Evolutionary conservation across 108 stramenopile species (phyloP).

Genomic region (Aurantiochytrium sp.): DNA sequence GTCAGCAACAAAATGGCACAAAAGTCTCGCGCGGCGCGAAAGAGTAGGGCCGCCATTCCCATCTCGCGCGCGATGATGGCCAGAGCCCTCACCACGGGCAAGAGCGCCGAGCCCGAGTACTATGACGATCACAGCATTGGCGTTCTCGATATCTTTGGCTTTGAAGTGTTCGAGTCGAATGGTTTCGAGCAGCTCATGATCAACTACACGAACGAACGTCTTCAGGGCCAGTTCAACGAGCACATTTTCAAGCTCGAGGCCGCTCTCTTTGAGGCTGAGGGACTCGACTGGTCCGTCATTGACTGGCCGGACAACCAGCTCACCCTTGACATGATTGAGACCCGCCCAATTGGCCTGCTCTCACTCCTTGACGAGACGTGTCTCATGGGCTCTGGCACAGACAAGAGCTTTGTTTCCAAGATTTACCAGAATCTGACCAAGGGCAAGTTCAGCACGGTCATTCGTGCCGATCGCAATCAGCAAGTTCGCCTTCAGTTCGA

Average conservation of each 20-base stretch:
- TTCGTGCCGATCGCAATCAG: slow-evolving; percentile 38
- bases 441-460: slow-evolving; percentile 47
- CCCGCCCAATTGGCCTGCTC: slow-evolving; percentile 42
- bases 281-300: slow-evolving; percentile 59
- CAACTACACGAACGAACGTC: slow-evolving; percentile 46
- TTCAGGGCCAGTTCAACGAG: slow-evolving; percentile 55
- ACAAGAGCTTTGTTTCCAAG: slow-evolving; percentile 31
- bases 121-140: slow-evolving; percentile 13
- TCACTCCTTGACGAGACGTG: slow-evolving; percentile 52
- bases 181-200: slow-evolving; percentile 47
- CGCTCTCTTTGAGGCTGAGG: slow-evolving; percentile 39
- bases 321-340: slow-evolving; percentile 86
- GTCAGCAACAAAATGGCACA: neutral
- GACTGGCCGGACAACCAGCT: slow-evolving; percentile 91
- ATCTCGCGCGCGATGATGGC: neutral
- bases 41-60: neutral
- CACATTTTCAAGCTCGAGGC: slow-evolving; percentile 53
- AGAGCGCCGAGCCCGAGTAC: neutral
- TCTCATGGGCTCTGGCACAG: slow-evolving; percentile 40
- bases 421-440: slow-evolving; percentile 47
- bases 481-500: slow-evolving; percentile 66
- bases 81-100: too few relatives aligned
- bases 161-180: slow-evolving; percentile 52
- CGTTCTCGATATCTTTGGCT: slow-evolving; percentile 53
- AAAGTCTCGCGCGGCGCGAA: neutral